Evolutionary conservation across 169 alveolate genomes (phyloP).

Genomic region (Eimeria nieschulzi): DNA sequence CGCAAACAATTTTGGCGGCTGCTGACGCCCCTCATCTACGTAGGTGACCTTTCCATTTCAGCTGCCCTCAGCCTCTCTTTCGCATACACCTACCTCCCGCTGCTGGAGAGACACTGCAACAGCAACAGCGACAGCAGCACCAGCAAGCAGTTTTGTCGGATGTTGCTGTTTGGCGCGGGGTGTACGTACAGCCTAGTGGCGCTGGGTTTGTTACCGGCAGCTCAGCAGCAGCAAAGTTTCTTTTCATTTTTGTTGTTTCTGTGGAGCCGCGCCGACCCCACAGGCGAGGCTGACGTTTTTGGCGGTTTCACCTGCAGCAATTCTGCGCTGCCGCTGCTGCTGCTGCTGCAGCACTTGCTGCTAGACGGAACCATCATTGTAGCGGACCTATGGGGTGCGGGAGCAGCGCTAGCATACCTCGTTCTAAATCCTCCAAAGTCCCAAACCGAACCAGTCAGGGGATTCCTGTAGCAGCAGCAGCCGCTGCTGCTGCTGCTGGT

Average conservation of each 20-base stretch:
- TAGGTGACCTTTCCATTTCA: slow-evolving; percentile 35
- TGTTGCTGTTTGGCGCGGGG: slow-evolving; percentile 13
- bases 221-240: slow-evolving; percentile 16
- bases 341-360: slow-evolving; percentile 50
- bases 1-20: neutral
- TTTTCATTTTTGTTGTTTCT: slow-evolving; percentile 21
- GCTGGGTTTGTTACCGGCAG: slow-evolving; percentile 17
- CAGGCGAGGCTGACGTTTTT: slow-evolving; percentile 55
- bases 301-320: slow-evolving; percentile 20
- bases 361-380: slow-evolving; percentile 17
- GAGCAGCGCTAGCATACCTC: slow-evolving; percentile 9
- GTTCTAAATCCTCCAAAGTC: neutral
- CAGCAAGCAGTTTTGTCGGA: neutral
- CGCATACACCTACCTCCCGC: slow-evolving; percentile 30
- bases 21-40: slow-evolving; percentile 14
- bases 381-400: slow-evolving; percentile 42
- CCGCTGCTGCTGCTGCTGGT: too few relatives aligned
- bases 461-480: too few relatives aligned
- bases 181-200: slow-evolving; percentile 24
- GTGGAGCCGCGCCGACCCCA: slow-evolving; percentile 40
- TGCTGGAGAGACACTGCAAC: slow-evolving; percentile 25
- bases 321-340: slow-evolving; percentile 45
- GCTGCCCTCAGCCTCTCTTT: slow-evolving; percentile 29
- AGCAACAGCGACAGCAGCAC: neutral
- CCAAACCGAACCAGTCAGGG: too few relatives aligned